Base-by-base conservation (phyloP, 2,329 filamentous ascomycete genomes). In the Arthroderma sp. region DNA sequence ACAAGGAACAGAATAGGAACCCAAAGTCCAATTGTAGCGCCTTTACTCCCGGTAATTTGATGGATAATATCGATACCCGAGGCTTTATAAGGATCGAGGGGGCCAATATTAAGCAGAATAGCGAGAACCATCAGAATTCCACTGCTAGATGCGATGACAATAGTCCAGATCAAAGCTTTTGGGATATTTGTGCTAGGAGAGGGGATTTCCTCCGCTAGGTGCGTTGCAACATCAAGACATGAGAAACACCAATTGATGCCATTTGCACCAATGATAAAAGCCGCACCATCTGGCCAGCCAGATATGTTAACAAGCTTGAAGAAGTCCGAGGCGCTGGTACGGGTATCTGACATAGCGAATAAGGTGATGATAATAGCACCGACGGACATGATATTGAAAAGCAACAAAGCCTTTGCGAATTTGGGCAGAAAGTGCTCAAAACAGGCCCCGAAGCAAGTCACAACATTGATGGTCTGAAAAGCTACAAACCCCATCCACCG, bases 181-280 rank as follows among this genome's bases (percentile, higher is more conserved):
- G 38, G 38, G 22, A 40, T 40, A 40, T 40, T 40, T 7, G 38
- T 40, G 38, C 38, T 40, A 5, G 38, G 38, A 28, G 38, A 40
- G 8, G 38, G 29, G 6, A 40, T 40, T 11, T 40, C 38, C 32
- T 40, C 38, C 5, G 38, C 38, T 10, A 40, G 27, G 10, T 40
- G 38, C 2, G 38, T 40, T 30, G 38, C 38, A 11, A 40, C 38
- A n/a, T 40, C 38, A 28, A 40, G 38, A 28, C 38, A 40, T 15
- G 38, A 40, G 9, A 40, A 40, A n/a, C 38, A 40, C 38, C 38
- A 40, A 30, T 40, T 40, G 4, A 28, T 30, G 9, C 38, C 38
- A 29, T 40, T 40, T 9, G 32, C n/a, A 15, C 38, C 38, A 40
- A 40, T 40, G 8, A 40, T 6, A 29, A 40, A 40, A 6, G 38